These are phyloP conservation scores for Xylaria sp. DNA, from an alignment of 2,329 filamentous ascomycete species.

Conservation along the genomic window DNA sequence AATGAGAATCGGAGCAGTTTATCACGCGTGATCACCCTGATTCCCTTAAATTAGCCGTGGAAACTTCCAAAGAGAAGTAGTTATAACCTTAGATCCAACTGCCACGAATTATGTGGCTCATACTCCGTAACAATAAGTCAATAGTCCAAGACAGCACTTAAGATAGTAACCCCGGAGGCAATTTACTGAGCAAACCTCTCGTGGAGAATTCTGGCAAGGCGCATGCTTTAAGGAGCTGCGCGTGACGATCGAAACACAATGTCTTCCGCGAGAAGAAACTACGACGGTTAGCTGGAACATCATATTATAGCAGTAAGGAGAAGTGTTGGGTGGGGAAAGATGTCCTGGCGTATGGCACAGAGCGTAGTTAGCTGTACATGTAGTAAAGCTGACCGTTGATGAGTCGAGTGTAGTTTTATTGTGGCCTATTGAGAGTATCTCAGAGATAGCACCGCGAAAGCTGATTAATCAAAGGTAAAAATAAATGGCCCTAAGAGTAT, in stretches of 20 bases:
- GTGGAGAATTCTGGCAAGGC: not conserved
- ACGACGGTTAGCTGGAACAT: not conserved
- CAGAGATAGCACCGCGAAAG: not conserved
- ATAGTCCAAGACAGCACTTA: not conserved
- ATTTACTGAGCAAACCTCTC: not conserved
- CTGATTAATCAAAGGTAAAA: not conserved
- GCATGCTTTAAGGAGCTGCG: not conserved
- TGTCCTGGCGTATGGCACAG: not conserved
- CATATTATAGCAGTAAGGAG: not conserved
- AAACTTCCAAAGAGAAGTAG: conserved; percentile 8
- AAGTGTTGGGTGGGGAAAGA: not conserved
- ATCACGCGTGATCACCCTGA: conserved; percentile 18
- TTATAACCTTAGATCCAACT: not conserved
- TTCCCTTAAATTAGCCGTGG: not conserved
- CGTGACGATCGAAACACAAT: not conserved
- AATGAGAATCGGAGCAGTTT: not conserved
- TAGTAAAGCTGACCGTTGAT: not conserved
- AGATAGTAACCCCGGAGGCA: not conserved
- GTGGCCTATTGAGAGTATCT: not conserved
- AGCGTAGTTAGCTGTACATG: not conserved
- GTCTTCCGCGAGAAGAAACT: not conserved
- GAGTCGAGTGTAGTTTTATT: not conserved
- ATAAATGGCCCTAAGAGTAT: not conserved
- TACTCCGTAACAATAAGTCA: not conserved
- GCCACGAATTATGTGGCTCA: not conserved